These are phyloP conservation scores for Micractinium sp. DNA, from an alignment of 139 green algal species.

Conservation along the genomic window DNA sequence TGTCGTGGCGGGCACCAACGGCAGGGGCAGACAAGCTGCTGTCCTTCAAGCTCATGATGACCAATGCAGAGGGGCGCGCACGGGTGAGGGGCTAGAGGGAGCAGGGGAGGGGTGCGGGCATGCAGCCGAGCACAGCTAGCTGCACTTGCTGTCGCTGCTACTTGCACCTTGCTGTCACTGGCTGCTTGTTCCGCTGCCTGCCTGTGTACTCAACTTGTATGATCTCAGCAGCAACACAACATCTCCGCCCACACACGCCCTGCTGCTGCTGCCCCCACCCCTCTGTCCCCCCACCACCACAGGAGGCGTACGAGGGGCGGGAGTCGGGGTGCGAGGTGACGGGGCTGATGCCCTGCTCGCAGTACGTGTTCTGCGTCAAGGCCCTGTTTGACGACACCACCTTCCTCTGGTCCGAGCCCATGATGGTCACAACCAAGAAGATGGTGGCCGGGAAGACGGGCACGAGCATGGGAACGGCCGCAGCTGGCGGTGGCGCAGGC, in stretches of 20 bases:
- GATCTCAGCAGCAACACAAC: not conserved
- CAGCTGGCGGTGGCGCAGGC: too few relatives aligned
- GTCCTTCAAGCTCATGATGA: constrained; percentile 88
- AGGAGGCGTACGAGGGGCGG: constrained; percentile 49
- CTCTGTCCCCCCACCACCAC: not conserved
- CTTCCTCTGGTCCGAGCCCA: constrained; percentile 80
- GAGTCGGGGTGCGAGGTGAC: constrained; percentile 57
- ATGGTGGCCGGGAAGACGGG: not conserved
- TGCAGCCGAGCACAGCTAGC: too few relatives aligned
- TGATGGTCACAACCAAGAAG: constrained; percentile 20
- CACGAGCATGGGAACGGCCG: too few relatives aligned
- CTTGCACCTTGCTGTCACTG: not conserved
- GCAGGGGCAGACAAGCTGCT: constrained; percentile 82
- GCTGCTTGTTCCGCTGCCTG: not conserved
- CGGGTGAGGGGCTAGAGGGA: not conserved
- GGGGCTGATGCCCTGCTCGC: constrained; percentile 68
- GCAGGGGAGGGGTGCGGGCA: not conserved
- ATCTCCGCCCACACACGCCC: not conserved
- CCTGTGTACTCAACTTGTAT: too few relatives aligned
- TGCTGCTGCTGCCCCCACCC: not conserved
- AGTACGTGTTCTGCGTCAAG: constrained; percentile 93
- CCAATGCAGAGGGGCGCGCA: constrained; percentile 14
- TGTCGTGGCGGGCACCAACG: constrained; percentile 80
- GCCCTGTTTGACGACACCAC: constrained; percentile 78
- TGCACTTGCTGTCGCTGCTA: not conserved